Percentiles rank a stretch among this genome's conserved stretches.
Evolutionary conservation across 208 protist genomes (phyloP).

Genomic region (Acanthamoeba lenticulata): DNA sequence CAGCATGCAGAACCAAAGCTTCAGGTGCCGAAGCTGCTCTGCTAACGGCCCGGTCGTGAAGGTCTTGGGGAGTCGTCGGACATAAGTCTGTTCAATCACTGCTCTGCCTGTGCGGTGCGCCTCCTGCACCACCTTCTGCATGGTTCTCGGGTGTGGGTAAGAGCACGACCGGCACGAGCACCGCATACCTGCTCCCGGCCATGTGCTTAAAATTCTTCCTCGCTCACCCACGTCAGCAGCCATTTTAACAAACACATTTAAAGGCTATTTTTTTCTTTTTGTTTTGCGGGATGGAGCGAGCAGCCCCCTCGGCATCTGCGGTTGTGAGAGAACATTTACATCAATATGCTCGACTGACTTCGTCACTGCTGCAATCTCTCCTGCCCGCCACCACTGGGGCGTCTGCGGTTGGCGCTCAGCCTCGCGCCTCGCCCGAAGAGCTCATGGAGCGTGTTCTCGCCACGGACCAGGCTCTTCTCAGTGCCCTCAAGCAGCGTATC

Average conservation of each 20-base stretch:
- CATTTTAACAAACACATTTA: too few relatives aligned
- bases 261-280: not conserved
- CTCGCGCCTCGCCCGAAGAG: not conserved
- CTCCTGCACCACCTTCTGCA: not conserved
- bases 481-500: not conserved
- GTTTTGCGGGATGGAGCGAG: not conserved
- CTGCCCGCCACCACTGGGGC: not conserved
- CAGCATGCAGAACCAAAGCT: constrained; percentile 2
- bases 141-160: too few relatives aligned
- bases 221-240: too few relatives aligned
- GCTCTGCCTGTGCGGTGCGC: not conserved
- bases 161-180: too few relatives aligned
- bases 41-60: not conserved
- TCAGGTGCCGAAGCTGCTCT: not conserved
- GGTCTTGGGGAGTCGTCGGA: not conserved
- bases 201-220: too few relatives aligned
- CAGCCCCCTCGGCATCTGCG: not conserved
- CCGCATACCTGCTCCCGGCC: too few relatives aligned
- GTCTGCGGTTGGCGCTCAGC: not conserved
- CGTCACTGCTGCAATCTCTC: not conserved
- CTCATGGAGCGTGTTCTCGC: not conserved
- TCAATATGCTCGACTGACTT: not conserved
- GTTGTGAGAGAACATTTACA: not conserved
- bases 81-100: not conserved
- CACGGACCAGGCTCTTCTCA: not conserved